These are phyloP conservation scores for Cyclotella sp. DNA, from an alignment of 108 stramenopile species.

Conservation along the genomic window DNA sequence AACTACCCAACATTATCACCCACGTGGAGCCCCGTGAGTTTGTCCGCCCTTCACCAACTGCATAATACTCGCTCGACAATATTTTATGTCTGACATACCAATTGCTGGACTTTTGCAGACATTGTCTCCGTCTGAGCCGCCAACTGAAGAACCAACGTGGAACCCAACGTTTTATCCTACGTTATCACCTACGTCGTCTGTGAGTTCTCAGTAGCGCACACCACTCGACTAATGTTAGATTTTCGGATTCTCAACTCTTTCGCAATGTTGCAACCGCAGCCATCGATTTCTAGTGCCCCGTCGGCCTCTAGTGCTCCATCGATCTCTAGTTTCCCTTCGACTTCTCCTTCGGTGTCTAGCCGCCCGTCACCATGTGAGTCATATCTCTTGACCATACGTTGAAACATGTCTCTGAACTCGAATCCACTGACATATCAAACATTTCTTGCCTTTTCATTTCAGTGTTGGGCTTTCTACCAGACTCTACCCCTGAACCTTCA, in stretches of 20 bases:
- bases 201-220: background rate
- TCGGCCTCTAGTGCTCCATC: constrained; percentile 20
- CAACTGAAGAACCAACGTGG: constrained; percentile 14
- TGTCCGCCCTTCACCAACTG: background rate
- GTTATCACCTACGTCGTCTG: background rate
- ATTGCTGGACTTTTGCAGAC: background rate
- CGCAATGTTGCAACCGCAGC: background rate
- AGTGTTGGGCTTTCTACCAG: constrained; percentile 11
- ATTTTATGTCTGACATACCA: background rate
- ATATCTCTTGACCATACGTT: background rate
- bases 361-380: constrained; percentile 3
- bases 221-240: background rate
- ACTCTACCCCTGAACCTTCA: constrained; percentile 18
- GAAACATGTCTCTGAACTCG: background rate
- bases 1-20: background rate
- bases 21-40: background rate
- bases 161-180: constrained; percentile 8
- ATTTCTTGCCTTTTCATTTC: background rate
- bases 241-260: background rate
- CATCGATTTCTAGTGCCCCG: constrained; percentile 23
- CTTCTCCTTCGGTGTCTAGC: constrained; percentile 3
- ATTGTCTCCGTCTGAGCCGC: background rate
- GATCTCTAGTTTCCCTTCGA: constrained; percentile 1
- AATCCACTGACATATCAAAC: background rate
- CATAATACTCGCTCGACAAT: background rate